phyloP scores from a whole-genome alignment of 2,329 filamentous ascomycete species.

The Fonsecaea multimorphosa region DNA sequence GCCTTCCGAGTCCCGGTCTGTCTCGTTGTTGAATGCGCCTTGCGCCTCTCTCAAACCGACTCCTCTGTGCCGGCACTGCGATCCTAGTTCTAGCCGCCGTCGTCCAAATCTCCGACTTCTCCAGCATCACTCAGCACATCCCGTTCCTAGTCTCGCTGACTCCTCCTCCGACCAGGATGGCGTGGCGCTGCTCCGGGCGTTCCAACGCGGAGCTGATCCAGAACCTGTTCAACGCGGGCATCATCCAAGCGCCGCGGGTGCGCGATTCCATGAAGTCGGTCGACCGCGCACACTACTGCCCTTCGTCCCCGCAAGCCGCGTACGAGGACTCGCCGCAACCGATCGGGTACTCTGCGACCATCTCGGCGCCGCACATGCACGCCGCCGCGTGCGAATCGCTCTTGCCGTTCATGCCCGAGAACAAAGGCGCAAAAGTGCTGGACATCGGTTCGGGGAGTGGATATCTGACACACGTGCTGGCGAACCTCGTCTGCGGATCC shows the following conservation, averaged over 20 bases:
- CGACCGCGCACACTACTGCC: conserved; percentile 79
- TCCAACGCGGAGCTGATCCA: conserved; percentile 77
- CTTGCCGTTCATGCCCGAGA: conserved; percentile 62
- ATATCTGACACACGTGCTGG: conserved; percentile 87
- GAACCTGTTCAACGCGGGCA: conserved; percentile 73
- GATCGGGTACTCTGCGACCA: conserved; percentile 72
- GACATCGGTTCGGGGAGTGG: conserved; percentile 79
- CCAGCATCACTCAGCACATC: not conserved
- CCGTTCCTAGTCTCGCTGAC: conserved; percentile 1
- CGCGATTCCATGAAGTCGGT: conserved; percentile 86
- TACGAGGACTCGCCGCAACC: conserved; percentile 76
- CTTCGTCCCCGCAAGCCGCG: conserved; percentile 52
- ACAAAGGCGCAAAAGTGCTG: conserved; percentile 61
- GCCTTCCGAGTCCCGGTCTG: not conserved
- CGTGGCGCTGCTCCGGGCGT: conserved; percentile 81
- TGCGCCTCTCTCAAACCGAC: not conserved
- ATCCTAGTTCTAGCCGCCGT: conserved; percentile 7
- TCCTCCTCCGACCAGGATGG: conserved; percentile 66
- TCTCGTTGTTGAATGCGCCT: conserved; percentile 3
- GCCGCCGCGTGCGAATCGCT: conserved; percentile 68
- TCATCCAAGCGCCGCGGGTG: conserved; percentile 75
- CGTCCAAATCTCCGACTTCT: conserved; percentile 2
- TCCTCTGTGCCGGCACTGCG: conserved; percentile 1
- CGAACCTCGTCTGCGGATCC: conserved; percentile 66
- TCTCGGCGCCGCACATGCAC: conserved; percentile 77